Evolutionary conservation across 306 rosid genomes (phyloP), one percentile per base, ranked within the genome.

Genomic region (Quercus agrifolia): DNA sequence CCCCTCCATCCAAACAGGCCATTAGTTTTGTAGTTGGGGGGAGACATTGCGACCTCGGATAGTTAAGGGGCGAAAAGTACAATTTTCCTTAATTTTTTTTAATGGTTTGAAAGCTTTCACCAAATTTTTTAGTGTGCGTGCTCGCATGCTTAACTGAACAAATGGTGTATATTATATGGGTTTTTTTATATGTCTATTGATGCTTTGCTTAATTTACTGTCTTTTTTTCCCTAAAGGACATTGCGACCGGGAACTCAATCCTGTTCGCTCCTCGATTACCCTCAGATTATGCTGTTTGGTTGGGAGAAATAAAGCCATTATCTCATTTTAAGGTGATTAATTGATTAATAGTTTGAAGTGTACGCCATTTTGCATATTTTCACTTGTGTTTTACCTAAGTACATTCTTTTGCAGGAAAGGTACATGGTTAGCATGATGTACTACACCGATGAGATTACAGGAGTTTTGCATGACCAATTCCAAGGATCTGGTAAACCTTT

Each of bases 261-360:
- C 83, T 94, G 69, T 94, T 91, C 73, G 87, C 88, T 76, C 98
- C 98, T 14, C 87, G 94, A 90, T 81, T 94, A 38, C 90, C 98
- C 75, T 78, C 87, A 41, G 97, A 87, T 20, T 94, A 94, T 83
- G 98, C 96, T 81, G 94, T 94, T 64, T 94, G 98, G 98, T 64
- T 82, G 90, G 98, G 98, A 72, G 85, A 91, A 77, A 92, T 94
- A 70, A 87, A 90, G 81, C 80, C 89, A 21, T 81, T 82, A 51
- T 52, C 85, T 12, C 72, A 82, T 88, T 91, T 88, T 77, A 86
- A 92, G 97, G 97, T 94, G 72, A 77, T 79, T 79, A 21, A 73
- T 5, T 46, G 28, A 61, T 71, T 80, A 18, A 41, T 78, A 5
- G 44, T 7, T 56, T 81, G 64, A 31, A 0, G 52, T 77, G 74